Evolutionary conservation across 2,329 filamentous ascomycete genomes (phyloP), one percentile per base, ranked within the genome.

Genomic region (Sclerotinia spermophila): DNA sequence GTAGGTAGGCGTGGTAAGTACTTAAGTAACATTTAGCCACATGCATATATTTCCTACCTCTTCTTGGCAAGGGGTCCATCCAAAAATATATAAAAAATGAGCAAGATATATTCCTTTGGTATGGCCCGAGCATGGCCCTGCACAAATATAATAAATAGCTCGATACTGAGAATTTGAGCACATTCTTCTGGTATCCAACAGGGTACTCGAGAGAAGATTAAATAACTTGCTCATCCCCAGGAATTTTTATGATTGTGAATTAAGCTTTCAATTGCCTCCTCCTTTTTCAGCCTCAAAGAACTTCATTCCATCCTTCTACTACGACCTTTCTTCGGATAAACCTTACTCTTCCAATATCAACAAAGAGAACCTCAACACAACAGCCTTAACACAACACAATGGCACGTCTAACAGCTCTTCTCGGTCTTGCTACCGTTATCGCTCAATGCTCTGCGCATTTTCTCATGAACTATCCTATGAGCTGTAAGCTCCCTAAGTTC

Each of bases 371-470:
- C n/a, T 17, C 30, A 33, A 66, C n/a, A 66, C 42, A 38, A 70
- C 68, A 62, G 64, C 69, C n/a, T n/a, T n/a, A n/a, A n/a, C n/a
- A n/a, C 30, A 33, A 66, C n/a, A 66, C 42, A 38, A 70, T 70
- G 69, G 64, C 69, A 33, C 69, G 69, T 44, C 21, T 70, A 17
- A 38, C 69, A 68, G 69, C 69, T 30, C 53, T 70, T n/a, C 33
- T 70, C 42, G 42, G 62, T 42, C 60, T 76, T 21, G 66, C 66
- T 45, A 65, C 73, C 45, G 64, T 71, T 19, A 64, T 72, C n/a
- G 44, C 70, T 59, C 71, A 73, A 60, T 80, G 82, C 71, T 80
- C 80, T 55, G 87, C 86, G 53, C 87, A 90, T 79, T 89, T 89
- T 81, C 79, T 81, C 44, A 80, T 90, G 76, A 78, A 81, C 71